These are phyloP conservation scores for Gossypium thurberi DNA, from an alignment of 345 rosid species.

Conservation along the genomic window DNA sequence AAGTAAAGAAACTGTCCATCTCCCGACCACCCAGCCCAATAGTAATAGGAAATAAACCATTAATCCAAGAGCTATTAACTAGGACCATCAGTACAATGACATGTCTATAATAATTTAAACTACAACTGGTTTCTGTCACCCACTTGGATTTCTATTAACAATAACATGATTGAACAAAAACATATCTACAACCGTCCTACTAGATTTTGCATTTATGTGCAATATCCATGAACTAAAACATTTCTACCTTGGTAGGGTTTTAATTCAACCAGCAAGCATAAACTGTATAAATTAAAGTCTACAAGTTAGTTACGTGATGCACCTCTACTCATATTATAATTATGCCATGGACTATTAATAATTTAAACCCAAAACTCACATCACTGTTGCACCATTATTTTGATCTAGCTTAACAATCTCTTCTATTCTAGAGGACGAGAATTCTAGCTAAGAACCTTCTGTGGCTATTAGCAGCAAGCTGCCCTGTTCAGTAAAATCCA, in stretches of 20 bases:
- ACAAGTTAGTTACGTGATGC: not conserved
- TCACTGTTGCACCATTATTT: not conserved
- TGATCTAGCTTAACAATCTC: conserved; percentile 6
- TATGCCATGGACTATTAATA: not conserved
- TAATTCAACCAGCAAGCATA: not conserved
- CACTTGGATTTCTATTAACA: not conserved
- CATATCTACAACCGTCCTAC: not conserved
- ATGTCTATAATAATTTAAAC: not conserved
- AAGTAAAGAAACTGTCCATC: not conserved
- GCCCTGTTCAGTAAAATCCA: not conserved
- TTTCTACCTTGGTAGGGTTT: not conserved
- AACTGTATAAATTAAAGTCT: not conserved
- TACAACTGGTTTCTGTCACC: not conserved
- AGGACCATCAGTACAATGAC: not conserved
- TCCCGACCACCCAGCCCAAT: not conserved
- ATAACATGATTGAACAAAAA: conserved; percentile 1
- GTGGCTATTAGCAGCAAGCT: not conserved
- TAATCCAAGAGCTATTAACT: not conserved
- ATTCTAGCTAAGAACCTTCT: not conserved
- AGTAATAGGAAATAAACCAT: not conserved
- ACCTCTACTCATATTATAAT: not conserved
- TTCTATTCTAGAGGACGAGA: not conserved
- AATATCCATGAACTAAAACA: not conserved
- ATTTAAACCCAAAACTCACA: not conserved
- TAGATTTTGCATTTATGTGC: not conserved